Percentiles rank a stretch among this genome's conserved stretches.
These are phyloP conservation scores for Nematocida sp. DNA, from an alignment of 371 early-diverging fungal genomes.

Conservation along the genomic window DNA sequence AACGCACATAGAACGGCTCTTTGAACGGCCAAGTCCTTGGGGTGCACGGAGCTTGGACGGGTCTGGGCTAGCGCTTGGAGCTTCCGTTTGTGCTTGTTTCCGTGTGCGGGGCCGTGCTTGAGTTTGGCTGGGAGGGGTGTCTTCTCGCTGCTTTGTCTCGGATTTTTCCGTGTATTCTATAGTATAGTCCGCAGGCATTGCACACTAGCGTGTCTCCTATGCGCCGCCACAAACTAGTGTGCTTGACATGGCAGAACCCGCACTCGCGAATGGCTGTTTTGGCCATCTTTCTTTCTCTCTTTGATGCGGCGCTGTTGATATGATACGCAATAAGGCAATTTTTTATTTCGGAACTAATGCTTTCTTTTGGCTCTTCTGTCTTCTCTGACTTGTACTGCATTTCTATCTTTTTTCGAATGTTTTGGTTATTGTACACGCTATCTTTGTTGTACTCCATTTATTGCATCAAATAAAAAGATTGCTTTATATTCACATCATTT, in stretches of 20 bases:
- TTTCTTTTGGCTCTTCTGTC: background rate
- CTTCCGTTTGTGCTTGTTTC: too few relatives aligned
- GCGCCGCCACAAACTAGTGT: slow-evolving; percentile 62
- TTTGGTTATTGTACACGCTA: background rate
- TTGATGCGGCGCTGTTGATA: background rate
- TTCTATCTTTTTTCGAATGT: slow-evolving; percentile 23
- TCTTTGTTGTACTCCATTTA: slow-evolving; percentile 31
- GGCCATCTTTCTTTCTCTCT: slow-evolving; percentile 14
- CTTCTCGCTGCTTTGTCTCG: slow-evolving; percentile 6
- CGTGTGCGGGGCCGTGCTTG: too few relatives aligned
- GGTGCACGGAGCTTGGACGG: too few relatives aligned
- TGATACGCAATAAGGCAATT: slow-evolving; percentile 21
- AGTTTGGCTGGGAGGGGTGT: too few relatives aligned
- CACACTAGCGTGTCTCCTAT: slow-evolving; percentile 56
- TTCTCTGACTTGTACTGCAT: slow-evolving; percentile 5
- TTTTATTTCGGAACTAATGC: slow-evolving; percentile 1
- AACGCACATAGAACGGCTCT: too few relatives aligned
- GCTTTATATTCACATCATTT: too few relatives aligned
- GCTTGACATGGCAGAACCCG: slow-evolving; percentile 55
- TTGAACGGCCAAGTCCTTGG: too few relatives aligned
- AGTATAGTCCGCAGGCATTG: slow-evolving; percentile 65
- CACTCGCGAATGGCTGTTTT: slow-evolving; percentile 34
- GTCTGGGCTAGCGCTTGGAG: too few relatives aligned
- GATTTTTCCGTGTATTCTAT: slow-evolving; percentile 58
- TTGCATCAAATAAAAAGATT: slow-evolving; percentile 1